phyloP scores from a whole-genome alignment of 768 basidiomycete species.

The Rhodocollybia butyracea region DNA sequence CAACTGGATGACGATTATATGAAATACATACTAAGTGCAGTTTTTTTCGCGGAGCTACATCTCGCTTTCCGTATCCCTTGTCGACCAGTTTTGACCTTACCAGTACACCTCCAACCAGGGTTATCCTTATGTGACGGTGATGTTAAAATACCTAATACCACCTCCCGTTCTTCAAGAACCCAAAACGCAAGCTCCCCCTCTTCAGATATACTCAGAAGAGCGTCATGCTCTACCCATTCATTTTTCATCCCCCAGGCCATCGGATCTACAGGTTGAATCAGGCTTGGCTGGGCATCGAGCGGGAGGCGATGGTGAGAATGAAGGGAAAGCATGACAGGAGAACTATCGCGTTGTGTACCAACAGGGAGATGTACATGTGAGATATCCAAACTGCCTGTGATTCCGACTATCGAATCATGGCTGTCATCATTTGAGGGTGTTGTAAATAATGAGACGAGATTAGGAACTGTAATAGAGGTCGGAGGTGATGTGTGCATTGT shows the following conservation, averaged over 20 bases:
- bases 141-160: slow-evolving; percentile 10
- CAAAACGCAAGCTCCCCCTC: slow-evolving; percentile 86
- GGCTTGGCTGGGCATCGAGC: slow-evolving; percentile 39
- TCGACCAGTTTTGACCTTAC: slow-evolving; percentile 70
- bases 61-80: slow-evolving; percentile 64
- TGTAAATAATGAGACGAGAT: slow-evolving; percentile 60
- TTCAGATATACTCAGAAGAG: slow-evolving; percentile 73
- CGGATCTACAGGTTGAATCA: slow-evolving; percentile 79
- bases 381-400: slow-evolving; percentile 59
- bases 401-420: slow-evolving; percentile 60
- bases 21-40: slow-evolving; percentile 66
- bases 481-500: slow-evolving; percentile 52
- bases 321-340: slow-evolving; percentile 30
- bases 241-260: slow-evolving; percentile 72
- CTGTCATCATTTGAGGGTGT: slow-evolving; percentile 51
- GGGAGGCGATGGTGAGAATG: slow-evolving; percentile 53
- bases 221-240: slow-evolving; percentile 57
- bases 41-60: slow-evolving; percentile 91
- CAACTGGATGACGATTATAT: background rate
- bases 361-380: slow-evolving; percentile 47
- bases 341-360: slow-evolving; percentile 23
- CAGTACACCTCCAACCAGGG: slow-evolving; percentile 64
- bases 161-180: slow-evolving; percentile 50
- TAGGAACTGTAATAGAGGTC: slow-evolving; percentile 40
- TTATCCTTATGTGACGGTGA: slow-evolving; percentile 12